phyloP scores from a whole-genome alignment of 306 rosid genomes.

The Heteromeles arbutifolia region DNA sequence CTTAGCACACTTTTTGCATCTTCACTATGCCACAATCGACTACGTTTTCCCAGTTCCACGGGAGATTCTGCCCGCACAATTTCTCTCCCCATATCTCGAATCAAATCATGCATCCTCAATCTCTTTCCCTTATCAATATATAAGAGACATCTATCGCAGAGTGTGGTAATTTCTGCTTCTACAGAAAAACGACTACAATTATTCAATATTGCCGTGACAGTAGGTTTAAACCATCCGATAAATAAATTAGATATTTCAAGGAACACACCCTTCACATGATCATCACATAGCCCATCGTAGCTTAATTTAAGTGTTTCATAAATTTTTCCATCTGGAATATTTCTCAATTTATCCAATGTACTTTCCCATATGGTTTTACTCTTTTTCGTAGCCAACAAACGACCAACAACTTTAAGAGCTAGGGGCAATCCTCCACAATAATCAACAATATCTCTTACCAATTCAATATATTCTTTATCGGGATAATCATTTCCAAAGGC shows the following conservation, averaged over 20 bases:
- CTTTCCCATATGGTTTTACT: conserved; percentile 9
- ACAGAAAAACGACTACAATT: conserved; percentile 21
- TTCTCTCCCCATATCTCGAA: conserved; percentile 41
- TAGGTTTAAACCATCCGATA: not conserved
- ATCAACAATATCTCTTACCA: not conserved
- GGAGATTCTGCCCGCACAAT: conserved; percentile 17
- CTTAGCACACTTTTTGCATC: not conserved
- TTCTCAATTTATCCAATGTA: conserved; percentile 17
- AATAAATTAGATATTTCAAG: conserved; percentile 38
- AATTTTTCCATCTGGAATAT: conserved; percentile 10
- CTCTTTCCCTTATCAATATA: not conserved
- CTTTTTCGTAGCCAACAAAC: conserved; percentile 15
- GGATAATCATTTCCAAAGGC: conserved; percentile 18
- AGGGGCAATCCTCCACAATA: conserved; percentile 34
- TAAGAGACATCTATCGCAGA: conserved; percentile 22
- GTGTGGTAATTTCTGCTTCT: conserved; percentile 17
- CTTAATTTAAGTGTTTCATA: conserved; percentile 20
- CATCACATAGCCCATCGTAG: conserved; percentile 4
- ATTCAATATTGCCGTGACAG: conserved; percentile 18
- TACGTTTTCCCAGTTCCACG: conserved; percentile 4
- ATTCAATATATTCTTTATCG: not conserved
- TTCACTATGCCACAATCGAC: not conserved
- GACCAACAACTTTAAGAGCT: conserved; percentile 34
- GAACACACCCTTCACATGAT: conserved; percentile 16
- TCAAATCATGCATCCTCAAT: conserved; percentile 8